phyloP scores from a whole-genome alignment of 129 eudicot species.

The Artemisia annua region DNA sequence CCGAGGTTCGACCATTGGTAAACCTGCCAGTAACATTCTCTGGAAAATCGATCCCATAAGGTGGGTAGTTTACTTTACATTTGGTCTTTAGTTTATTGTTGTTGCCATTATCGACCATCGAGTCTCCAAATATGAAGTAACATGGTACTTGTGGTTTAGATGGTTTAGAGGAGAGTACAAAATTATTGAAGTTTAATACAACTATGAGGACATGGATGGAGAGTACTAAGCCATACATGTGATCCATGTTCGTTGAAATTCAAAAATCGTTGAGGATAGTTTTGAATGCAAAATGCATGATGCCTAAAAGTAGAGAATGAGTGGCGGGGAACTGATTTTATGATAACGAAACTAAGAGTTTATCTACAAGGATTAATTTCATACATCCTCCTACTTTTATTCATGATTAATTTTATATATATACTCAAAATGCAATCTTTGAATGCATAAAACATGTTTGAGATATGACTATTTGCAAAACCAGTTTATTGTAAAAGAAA shows the following conservation, averaged over 20 bases:
- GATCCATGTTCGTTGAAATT: conserved; percentile 14
- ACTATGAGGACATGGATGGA: background rate
- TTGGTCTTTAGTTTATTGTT: conserved; percentile 20
- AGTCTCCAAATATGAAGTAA: conserved; percentile 39
- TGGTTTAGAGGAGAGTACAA: conserved; percentile 12
- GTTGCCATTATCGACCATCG: conserved; percentile 29
- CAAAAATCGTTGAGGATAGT: no score
- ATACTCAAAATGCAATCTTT: no score
- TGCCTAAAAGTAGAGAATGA: background rate
- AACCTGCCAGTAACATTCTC: conserved; percentile 62
- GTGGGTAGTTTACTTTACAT: conserved; percentile 31
- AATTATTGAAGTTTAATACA: background rate
- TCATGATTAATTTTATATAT: no score
- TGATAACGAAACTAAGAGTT: no score
- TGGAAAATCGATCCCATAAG: conserved; percentile 67
- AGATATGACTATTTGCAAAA: no score
- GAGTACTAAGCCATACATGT: background rate
- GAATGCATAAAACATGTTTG: no score
- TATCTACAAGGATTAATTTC: no score
- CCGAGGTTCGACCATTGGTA: conserved; percentile 44
- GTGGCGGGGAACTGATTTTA: no score
- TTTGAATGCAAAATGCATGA: background rate
- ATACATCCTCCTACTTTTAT: no score
- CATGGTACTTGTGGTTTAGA: conserved; percentile 32
- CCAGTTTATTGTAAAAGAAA: no score